These are phyloP conservation scores for Blumeriella jaapii DNA, from an alignment of 2,329 filamentous ascomycete genomes.

Conservation along the genomic window DNA sequence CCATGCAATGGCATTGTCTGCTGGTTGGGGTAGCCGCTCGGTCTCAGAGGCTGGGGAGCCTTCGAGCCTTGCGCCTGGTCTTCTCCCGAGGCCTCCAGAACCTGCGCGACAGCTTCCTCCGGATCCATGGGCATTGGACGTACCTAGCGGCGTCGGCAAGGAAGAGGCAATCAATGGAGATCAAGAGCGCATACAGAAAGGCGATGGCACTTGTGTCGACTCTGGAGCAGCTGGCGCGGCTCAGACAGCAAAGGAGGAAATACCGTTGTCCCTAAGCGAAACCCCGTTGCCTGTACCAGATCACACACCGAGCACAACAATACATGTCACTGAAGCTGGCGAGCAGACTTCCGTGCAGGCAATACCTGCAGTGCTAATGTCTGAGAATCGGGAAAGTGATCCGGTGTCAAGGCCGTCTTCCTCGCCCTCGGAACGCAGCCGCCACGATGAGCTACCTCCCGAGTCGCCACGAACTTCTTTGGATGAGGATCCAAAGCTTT, in stretches of 20 bases:
- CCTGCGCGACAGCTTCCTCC: conserved; percentile 18
- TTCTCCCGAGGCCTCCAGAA: conserved; percentile 8
- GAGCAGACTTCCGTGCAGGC: background rate
- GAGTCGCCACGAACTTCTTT: conserved; percentile 26
- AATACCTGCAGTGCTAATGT: conserved; percentile 3
- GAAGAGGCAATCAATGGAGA: background rate
- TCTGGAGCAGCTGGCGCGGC: no score
- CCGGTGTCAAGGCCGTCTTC: conserved; percentile 19
- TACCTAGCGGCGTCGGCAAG: conserved; percentile 1
- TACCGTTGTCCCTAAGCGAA: background rate
- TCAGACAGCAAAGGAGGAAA: background rate
- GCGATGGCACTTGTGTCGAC: background rate
- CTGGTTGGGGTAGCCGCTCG: conserved; percentile 10
- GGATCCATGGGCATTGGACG: conserved; percentile 22
- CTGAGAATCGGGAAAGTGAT: conserved; percentile 10
- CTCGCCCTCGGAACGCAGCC: conserved; percentile 24
- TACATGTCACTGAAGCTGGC: no score
- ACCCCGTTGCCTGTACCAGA: background rate
- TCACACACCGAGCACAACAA: no score
- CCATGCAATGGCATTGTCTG: conserved; percentile 5
- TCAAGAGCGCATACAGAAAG: background rate
- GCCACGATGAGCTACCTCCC: conserved; percentile 17
- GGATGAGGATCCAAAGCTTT: conserved; percentile 23
- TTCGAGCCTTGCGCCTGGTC: conserved; percentile 10
- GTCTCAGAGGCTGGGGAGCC: conserved; percentile 1